These are phyloP conservation scores for Lichtheimia corymbifera DNA, from an alignment of 371 early-diverging fungal species.

Conservation along the genomic window DNA sequence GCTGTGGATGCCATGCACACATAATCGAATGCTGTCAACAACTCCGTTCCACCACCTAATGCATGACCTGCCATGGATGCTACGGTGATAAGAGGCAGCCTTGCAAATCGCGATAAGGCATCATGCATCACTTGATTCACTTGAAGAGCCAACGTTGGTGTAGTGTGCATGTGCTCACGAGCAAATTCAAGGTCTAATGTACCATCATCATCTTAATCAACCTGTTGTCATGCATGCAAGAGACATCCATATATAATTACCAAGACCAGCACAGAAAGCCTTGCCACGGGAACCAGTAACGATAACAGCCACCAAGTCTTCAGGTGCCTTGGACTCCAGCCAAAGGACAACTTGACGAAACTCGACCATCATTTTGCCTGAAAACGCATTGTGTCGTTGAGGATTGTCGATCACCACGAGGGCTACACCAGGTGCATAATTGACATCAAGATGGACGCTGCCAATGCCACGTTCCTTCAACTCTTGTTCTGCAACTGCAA, in stretches of 20 bases:
- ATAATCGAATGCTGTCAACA: slow-evolving; percentile 66
- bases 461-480: slow-evolving; percentile 34
- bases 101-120: slow-evolving; percentile 54
- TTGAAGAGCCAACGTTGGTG: slow-evolving; percentile 31
- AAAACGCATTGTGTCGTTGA: slow-evolving; percentile 62
- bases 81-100: slow-evolving; percentile 61
- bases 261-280: slow-evolving; percentile 69
- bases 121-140: slow-evolving; percentile 66
- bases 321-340: slow-evolving; percentile 29
- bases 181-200: slow-evolving; percentile 58
- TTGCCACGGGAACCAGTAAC: slow-evolving; percentile 53
- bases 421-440: slow-evolving; percentile 50
- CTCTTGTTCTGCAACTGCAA: slow-evolving; percentile 5
- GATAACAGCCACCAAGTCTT: slow-evolving; percentile 43
- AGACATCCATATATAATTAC: slow-evolving; percentile 27
- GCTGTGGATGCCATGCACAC: slow-evolving; percentile 47
- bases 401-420: slow-evolving; percentile 55
- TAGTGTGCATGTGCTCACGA: slow-evolving; percentile 40
- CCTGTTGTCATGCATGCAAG: background rate
- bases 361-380: slow-evolving; percentile 75
- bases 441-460: slow-evolving; percentile 34
- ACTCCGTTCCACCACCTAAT: slow-evolving; percentile 77
- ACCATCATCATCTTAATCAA: background rate
- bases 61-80: slow-evolving; percentile 69
- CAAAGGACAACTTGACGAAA: slow-evolving; percentile 54